phyloP scores from a whole-genome alignment of 768 basidiomycete genomes.

The Suillus bovinus region DNA sequence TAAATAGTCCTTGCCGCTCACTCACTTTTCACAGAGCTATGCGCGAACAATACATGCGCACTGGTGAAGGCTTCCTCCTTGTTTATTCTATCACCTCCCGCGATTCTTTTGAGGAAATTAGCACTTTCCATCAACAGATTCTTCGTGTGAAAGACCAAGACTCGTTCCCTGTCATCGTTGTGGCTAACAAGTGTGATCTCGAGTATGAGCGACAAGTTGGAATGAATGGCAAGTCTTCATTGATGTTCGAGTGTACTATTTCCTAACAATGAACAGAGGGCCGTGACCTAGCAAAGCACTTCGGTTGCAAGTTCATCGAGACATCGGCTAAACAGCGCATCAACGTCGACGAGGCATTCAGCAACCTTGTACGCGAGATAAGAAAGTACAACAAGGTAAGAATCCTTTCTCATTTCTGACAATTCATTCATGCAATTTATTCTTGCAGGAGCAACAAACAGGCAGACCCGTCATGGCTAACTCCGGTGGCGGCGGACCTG shows the following conservation, averaged over 20 bases:
- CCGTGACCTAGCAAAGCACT: conserved; percentile 92
- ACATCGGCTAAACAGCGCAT: conserved; percentile 96
- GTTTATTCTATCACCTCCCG: conserved; percentile 99
- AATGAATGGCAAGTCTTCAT: conserved; percentile 71
- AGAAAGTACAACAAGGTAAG: conserved; percentile 89
- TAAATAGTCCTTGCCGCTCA: conserved; percentile 6
- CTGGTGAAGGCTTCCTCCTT: conserved; percentile 96
- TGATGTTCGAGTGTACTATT: not conserved
- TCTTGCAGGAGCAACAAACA: conserved; percentile 68
- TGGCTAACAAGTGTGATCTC: conserved; percentile 97
- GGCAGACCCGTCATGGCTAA: conserved; percentile 65
- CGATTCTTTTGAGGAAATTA: conserved; percentile 96
- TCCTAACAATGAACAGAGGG: conserved; percentile 67
- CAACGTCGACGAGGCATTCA: conserved; percentile 96
- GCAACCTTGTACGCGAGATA: conserved; percentile 90
- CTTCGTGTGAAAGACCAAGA: conserved; percentile 96
- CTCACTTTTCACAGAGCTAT: conserved; percentile 65
- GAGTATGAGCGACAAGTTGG: conserved; percentile 97
- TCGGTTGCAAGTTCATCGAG: conserved; percentile 93
- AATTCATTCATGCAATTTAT: conserved; percentile 1
- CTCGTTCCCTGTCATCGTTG: conserved; percentile 91
- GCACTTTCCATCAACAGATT: conserved; percentile 94
- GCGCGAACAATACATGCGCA: conserved; percentile 99
- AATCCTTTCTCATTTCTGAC: conserved; percentile 7
- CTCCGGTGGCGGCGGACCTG: conserved; percentile 41